phyloP scores from a whole-genome alignment of 83 land plant species.

The Picea abies region DNA sequence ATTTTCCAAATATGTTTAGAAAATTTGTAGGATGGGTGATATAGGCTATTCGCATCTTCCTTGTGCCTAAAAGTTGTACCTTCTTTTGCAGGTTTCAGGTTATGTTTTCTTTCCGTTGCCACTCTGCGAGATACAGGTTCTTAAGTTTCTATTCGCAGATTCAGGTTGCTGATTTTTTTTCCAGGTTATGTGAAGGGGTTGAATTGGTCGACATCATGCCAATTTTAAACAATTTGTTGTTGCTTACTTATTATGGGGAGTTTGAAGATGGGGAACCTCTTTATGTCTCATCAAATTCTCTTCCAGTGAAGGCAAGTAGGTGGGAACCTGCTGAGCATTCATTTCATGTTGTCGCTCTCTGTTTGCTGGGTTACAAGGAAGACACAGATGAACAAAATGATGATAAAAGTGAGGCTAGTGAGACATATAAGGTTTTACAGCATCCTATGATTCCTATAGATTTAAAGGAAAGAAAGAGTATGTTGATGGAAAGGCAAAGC shows the following conservation, averaged over 20 bases:
- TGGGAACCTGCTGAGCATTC: conserved; percentile 90
- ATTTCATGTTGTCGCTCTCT: conserved; percentile 76
- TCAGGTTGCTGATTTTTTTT: too few species aligned
- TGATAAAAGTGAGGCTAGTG: conserved; percentile 29
- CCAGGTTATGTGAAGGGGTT: background rate
- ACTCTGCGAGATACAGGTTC: too few species aligned
- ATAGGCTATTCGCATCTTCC: too few species aligned
- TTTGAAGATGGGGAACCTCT: conserved; percentile 63
- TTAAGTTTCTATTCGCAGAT: too few species aligned
- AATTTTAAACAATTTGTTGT: conserved; percentile 22
- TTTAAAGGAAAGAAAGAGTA: conserved; percentile 84
- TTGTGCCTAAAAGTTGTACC: too few species aligned
- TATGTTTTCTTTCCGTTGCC: too few species aligned
- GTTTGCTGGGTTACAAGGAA: conserved; percentile 39
- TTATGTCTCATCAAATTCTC: conserved; percentile 73
- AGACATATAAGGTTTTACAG: conserved; percentile 40
- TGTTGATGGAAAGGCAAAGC: conserved; percentile 55
- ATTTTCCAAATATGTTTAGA: too few species aligned
- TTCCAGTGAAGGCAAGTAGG: conserved; percentile 60
- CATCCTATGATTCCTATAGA: conserved; percentile 73
- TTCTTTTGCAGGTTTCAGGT: too few species aligned
- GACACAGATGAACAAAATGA: conserved; percentile 49
- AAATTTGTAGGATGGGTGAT: too few species aligned
- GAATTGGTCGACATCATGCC: conserved; percentile 17
- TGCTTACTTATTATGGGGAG: conserved; percentile 56